Percentiles rank a stretch among this genome's conserved stretches.
Conservation (phyloP, 2,329 filamentous ascomycete species). For the Paraconiothyrium sp. region DNA sequence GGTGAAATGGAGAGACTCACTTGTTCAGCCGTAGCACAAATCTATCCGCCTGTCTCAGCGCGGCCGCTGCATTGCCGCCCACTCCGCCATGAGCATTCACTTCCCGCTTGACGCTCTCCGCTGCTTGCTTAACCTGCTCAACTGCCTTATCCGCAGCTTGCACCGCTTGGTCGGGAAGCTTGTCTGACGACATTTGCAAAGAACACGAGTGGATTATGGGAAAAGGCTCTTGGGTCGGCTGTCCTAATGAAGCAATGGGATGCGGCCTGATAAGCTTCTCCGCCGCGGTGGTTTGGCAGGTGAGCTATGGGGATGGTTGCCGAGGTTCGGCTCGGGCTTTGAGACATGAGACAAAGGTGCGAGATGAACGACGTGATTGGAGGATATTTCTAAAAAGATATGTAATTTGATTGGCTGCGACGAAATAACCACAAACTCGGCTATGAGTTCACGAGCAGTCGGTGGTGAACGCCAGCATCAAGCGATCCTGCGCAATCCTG, state of each 20-base stretch:
- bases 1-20: slow-evolving; percentile 34
- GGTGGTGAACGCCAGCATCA: no score
- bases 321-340: slow-evolving; percentile 21
- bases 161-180: slow-evolving; percentile 43
- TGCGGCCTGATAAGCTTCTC: slow-evolving; percentile 14
- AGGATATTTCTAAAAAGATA: slow-evolving; percentile 14
- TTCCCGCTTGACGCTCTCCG: slow-evolving; percentile 6
- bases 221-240: background rate
- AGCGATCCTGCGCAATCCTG: no score
- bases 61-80: slow-evolving; percentile 33
- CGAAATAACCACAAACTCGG: no score
- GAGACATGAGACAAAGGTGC: slow-evolving; percentile 15
- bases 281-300: slow-evolving; percentile 7
- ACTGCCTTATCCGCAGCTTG: slow-evolving; percentile 32
- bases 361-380: slow-evolving; percentile 10
- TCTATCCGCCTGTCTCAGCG: slow-evolving; percentile 49
- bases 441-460: no score
- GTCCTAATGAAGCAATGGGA: slow-evolving; percentile 12
- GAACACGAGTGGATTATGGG: background rate
- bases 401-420: background rate
- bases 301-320: slow-evolving; percentile 8
- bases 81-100: background rate
- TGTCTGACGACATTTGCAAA: slow-evolving; percentile 46
- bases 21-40: slow-evolving; percentile 56
- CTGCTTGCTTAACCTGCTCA: slow-evolving; percentile 22